These are phyloP conservation scores for Beauveria caledonica DNA, from an alignment of 2,329 filamentous ascomycete genomes.

Conservation along the genomic window DNA sequence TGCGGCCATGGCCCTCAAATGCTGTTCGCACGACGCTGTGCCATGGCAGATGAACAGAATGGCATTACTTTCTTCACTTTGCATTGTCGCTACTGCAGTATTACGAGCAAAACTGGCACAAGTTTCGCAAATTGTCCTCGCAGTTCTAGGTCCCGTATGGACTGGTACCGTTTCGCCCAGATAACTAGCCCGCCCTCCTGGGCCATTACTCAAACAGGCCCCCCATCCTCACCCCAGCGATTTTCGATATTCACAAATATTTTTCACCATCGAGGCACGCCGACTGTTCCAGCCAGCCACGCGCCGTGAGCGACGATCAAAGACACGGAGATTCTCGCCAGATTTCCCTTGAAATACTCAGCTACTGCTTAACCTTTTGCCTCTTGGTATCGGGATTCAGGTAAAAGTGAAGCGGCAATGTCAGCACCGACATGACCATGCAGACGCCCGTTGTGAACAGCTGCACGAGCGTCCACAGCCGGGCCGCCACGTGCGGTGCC, in stretches of 20 bases:
- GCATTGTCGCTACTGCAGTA: neutral
- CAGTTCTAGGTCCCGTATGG: neutral
- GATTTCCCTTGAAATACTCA: too few relatives aligned
- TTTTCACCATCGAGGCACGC: neutral
- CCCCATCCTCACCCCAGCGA: neutral
- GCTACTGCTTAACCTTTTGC: constrained; percentile 7
- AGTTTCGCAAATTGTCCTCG: neutral
- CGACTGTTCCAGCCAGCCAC: neutral
- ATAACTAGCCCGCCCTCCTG: neutral
- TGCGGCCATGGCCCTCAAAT: neutral
- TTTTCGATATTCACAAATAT: neutral
- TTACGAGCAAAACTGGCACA: neutral
- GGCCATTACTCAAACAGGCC: neutral
- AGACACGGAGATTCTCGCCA: neutral
- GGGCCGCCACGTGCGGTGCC: constrained; percentile 46
- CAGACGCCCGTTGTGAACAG: constrained; percentile 57
- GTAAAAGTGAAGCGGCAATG: constrained; percentile 27
- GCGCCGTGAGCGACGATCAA: neutral
- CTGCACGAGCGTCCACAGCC: constrained; percentile 52
- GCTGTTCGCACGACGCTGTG: neutral
- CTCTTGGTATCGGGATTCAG: constrained; percentile 19
- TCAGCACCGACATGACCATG: constrained; percentile 44
- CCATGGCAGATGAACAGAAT: too few relatives aligned
- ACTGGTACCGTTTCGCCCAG: neutral
- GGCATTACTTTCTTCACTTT: neutral